Evolutionary conservation across 2,329 filamentous ascomycete species (phyloP), one percentile per base, ranked within the genome.

Genomic region (Penicillium palitans): DNA sequence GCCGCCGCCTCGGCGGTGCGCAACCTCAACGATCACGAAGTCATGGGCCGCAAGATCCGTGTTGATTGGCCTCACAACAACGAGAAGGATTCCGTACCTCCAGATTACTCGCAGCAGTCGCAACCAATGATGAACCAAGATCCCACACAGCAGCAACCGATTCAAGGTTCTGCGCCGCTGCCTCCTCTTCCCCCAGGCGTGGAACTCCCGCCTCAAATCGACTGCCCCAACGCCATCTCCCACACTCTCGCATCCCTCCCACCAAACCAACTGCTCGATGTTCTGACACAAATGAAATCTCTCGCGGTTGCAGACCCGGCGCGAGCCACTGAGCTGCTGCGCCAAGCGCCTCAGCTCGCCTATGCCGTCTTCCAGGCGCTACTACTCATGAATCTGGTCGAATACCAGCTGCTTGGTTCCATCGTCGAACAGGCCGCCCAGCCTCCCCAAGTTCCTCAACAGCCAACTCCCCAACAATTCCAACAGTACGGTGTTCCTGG

Each of bases 11-110:
- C 92, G 2, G 95, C 95, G 2, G 93, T 98, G 48, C 89, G 93
- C 67, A 98, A 99, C 73, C 81, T 98, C 52, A 96, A 98, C 79
- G 92, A 96, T 75, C 88, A 91, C 78, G 93, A 98, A 74, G 87
- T 97, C 72, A 96, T 96, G 88, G 92, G 92, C 55, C 87, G 95
- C 69, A 96, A 96, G 76, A 84, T 99, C 63, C 87, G 93, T 60
- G 95, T 99, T 56, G 95, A 98, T 76, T 99, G 96, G 77, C 95
- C 91, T 59, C 96, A 96, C 75, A 93, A 97, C 74, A 91, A 91
- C 64, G 89, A 89, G 66, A 88, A 86, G 61, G 87, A 88, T 61
- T 87, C 89, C 57, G 85, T 80, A 10, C 77, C 77, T 13, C 72
- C 73, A 33, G 81, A 84, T 68, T 81, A 79, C 65, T 76, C 80